These are phyloP conservation scores for Corymbia calophylla DNA, from an alignment of 441 rosid genomes.

Conservation along the genomic window DNA sequence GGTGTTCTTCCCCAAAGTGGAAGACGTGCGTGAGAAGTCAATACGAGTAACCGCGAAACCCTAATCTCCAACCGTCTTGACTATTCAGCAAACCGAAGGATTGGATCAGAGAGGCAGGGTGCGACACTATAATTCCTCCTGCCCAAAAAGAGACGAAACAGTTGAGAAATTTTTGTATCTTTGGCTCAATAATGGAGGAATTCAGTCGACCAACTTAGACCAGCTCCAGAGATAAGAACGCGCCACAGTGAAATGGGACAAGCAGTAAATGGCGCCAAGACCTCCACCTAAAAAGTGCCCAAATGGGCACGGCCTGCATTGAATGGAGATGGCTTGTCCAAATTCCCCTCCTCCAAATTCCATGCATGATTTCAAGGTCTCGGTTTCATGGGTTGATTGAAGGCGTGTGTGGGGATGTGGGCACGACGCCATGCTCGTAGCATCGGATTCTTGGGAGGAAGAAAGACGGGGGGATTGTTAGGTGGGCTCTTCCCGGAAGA, in stretches of 20 bases:
- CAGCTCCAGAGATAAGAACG: background rate
- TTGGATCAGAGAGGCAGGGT: background rate
- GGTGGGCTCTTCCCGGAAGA: background rate
- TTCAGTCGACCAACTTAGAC: background rate
- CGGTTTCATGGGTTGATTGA: background rate
- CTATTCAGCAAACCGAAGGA: background rate
- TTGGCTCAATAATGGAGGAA: background rate
- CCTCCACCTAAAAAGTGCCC: background rate
- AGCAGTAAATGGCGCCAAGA: background rate
- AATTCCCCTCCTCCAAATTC: background rate
- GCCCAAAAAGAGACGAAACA: background rate
- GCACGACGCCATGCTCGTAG: background rate
- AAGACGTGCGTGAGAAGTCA: background rate
- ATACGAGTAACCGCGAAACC: background rate
- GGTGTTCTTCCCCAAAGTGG: background rate
- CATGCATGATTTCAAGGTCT: background rate
- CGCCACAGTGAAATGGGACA: background rate
- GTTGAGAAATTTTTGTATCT: background rate
- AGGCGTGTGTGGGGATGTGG: background rate
- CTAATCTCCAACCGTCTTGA: background rate
- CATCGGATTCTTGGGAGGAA: background rate
- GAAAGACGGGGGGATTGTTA: background rate
- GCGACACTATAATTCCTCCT: background rate
- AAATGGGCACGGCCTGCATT: background rate
- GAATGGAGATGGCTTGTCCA: background rate